Base-by-base conservation (phyloP, 2,329 filamentous ascomycete species). In the Hymenoscyphus linearis region DNA sequence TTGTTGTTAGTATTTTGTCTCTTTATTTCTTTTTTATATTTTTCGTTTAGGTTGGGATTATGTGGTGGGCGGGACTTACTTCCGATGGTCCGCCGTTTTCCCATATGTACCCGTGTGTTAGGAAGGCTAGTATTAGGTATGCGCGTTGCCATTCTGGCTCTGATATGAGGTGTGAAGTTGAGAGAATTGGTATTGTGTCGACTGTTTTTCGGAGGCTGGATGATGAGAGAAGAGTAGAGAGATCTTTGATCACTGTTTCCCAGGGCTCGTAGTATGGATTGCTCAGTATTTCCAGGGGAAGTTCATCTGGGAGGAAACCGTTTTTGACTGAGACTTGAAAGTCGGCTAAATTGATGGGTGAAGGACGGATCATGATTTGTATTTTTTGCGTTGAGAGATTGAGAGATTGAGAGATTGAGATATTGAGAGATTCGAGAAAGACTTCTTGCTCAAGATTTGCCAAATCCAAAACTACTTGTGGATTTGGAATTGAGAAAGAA, bases 71-170 rank as follows among this genome's bases (percentile, higher is more conserved):
- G 22, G n/a, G 7, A 58, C 76, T 68, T 69, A 91, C 90, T 76
- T 95, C 89, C 63, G 82, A 80, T 1, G 92, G 89, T 60, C 79
- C 81, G 52, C 90, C 84, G 25, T 89, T 91, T 60, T 91, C 91
- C 93, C 93, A 98, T 22, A 97, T 86, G 74, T 96, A 96, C 10
- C 85, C 87, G 74, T 98, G 91, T 0, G 90, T 81, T 60, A 96
- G 82, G 70, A 96, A 95, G 0, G 83, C 85, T 50, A 97, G 78
- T 7, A 96, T 80, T 2, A 87, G 82, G 74, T 96, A 96, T 60
- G 91, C 91, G 67, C 92, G 81, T 65, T 88, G 81, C 90, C 90
- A 96, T 77, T 96, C 89, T 1, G 82, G 75, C 67, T 90, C 86
- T 1, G 80, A 81, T 3, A 74, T 73, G 5, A 96, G 78, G 5